Evolutionary conservation across 352 stramenopile species (phyloP).

Genomic region (Pythium chondricola): DNA sequence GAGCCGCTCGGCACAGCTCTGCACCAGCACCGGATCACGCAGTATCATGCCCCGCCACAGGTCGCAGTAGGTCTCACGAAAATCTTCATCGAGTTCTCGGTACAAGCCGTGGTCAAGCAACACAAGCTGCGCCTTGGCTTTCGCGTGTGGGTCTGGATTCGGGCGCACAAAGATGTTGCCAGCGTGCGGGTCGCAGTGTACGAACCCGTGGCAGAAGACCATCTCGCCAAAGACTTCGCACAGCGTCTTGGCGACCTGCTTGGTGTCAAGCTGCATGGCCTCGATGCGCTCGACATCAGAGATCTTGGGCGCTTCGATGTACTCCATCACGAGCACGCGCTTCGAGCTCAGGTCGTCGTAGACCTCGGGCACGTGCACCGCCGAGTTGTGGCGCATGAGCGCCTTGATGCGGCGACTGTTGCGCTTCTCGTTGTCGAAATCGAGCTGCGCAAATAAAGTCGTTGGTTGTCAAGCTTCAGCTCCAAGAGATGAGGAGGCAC

Average conservation of each 20-base stretch:
- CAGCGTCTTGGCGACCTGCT: conserved; percentile 81
- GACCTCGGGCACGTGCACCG: conserved; percentile 79
- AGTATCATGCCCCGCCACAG: conserved; percentile 94
- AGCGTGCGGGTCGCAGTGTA: conserved; percentile 96
- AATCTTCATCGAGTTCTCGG: conserved; percentile 88
- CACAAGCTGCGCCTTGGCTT: conserved; percentile 87
- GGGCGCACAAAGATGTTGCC: conserved; percentile 90
- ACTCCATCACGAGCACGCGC: conserved; percentile 96
- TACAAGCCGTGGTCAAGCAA: conserved; percentile 98
- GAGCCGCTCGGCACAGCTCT: conserved; percentile 45
- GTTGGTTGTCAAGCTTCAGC: no score
- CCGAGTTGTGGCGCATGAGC: conserved; percentile 45
- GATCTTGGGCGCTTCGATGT: conserved; percentile 93
- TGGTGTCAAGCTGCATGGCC: conserved; percentile 66
- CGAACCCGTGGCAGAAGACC: conserved; percentile 93
- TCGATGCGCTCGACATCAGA: conserved; percentile 86
- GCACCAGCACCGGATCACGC: conserved; percentile 74
- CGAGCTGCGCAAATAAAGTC: conserved; percentile 31
- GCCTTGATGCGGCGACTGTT: conserved; percentile 67
- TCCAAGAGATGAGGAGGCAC: no score
- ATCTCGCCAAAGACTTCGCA: conserved; percentile 93
- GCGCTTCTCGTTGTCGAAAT: conserved; percentile 81
- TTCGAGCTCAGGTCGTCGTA: conserved; percentile 84
- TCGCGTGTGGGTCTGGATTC: conserved; percentile 36
- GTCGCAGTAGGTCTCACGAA: conserved; percentile 92